A percentile compares a stretch with the other conserved stretches of the same genome.
phyloP scores from a whole-genome alignment of 1,284 basidiomycete species.

The Ceratobasidium sp. region DNA sequence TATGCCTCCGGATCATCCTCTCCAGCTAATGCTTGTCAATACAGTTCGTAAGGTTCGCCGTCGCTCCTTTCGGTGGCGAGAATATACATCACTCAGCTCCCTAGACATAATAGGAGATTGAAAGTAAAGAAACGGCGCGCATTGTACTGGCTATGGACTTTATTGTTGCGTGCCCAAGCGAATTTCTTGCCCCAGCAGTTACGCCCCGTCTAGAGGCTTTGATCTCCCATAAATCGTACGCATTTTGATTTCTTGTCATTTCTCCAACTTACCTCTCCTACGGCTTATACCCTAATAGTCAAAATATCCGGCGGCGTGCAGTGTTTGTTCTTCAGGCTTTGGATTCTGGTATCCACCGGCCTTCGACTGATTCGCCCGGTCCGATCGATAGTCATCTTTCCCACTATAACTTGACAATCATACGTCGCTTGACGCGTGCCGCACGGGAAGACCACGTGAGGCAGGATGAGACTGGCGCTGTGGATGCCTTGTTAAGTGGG shows the following conservation, averaged over 20 bases:
- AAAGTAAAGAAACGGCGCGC: constrained; percentile 66
- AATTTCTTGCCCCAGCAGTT: constrained; percentile 79
- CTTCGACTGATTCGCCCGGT: constrained; percentile 63
- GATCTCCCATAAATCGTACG: constrained; percentile 80
- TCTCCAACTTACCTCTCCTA: background rate
- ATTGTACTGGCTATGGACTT: constrained; percentile 81
- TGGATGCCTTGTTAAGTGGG: constrained; percentile 26
- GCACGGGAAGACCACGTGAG: constrained; percentile 26
- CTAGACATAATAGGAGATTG: constrained; percentile 69
- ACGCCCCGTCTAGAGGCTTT: constrained; percentile 74
- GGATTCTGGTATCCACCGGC: constrained; percentile 65
- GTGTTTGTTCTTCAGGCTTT: constrained; percentile 72
- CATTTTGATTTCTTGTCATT: constrained; percentile 54
- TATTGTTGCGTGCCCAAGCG: constrained; percentile 70
- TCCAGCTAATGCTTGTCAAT: constrained; percentile 85
- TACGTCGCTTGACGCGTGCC: constrained; percentile 37
- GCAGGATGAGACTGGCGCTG: constrained; percentile 26
- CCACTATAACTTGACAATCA: constrained; percentile 23
- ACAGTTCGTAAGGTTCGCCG: constrained; percentile 77
- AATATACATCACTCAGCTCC: constrained; percentile 37
- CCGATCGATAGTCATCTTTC: constrained; percentile 63
- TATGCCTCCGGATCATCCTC: constrained; percentile 75
- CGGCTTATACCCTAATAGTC: constrained; percentile 58
- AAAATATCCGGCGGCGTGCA: constrained; percentile 72
- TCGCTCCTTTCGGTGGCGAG: background rate